A percentile compares a stretch with the other conserved stretches of the same genome.
phyloP scores from a whole-genome alignment of 1,139 yeast genomes.

The Pichiaceae sp. region DNA sequence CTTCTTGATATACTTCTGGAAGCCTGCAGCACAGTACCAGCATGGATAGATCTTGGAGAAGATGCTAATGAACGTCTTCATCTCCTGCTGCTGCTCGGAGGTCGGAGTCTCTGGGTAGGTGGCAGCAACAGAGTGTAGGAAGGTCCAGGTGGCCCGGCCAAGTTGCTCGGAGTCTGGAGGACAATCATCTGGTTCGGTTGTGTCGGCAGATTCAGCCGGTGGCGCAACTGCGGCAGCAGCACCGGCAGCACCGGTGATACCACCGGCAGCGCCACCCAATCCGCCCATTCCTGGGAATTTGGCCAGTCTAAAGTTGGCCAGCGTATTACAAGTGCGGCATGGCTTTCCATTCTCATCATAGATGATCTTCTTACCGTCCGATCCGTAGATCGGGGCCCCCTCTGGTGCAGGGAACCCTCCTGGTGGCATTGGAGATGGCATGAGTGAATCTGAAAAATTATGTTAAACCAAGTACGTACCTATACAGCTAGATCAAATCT shows the following conservation, averaged over 20 bases:
- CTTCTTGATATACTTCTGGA: conserved; percentile 49
- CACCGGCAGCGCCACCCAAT: conserved; percentile 8
- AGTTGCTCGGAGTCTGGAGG: conserved; percentile 84
- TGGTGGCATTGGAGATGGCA: not conserved
- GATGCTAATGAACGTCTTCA: conserved; percentile 58
- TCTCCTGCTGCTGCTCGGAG: conserved; percentile 54
- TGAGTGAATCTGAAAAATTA: not conserved
- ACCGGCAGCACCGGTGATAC: conserved; percentile 10
- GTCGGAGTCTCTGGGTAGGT: conserved; percentile 71
- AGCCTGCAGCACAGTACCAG: conserved; percentile 88
- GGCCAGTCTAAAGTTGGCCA: conserved; percentile 68
- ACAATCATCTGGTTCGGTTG: conserved; percentile 33
- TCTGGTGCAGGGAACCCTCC: conserved; percentile 7
- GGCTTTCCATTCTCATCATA: conserved; percentile 89
- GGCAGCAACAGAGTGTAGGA: conserved; percentile 86
- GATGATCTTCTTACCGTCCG: conserved; percentile 60
- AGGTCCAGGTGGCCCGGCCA: conserved; percentile 90
- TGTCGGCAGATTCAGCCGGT: conserved; percentile 18
- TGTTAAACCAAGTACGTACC: not conserved
- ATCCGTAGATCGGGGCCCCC: conserved; percentile 37
- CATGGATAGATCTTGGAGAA: conserved; percentile 89
- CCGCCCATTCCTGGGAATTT: conserved; percentile 25
- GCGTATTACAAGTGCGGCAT: conserved; percentile 77
- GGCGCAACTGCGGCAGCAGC: conserved; percentile 11
- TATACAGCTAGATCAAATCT: no score